Evolutionary conservation across 371 early-diverging fungal species (phyloP), one percentile per base, ranked within the genome.

Genomic region (Choanephora cucurbitarum): DNA sequence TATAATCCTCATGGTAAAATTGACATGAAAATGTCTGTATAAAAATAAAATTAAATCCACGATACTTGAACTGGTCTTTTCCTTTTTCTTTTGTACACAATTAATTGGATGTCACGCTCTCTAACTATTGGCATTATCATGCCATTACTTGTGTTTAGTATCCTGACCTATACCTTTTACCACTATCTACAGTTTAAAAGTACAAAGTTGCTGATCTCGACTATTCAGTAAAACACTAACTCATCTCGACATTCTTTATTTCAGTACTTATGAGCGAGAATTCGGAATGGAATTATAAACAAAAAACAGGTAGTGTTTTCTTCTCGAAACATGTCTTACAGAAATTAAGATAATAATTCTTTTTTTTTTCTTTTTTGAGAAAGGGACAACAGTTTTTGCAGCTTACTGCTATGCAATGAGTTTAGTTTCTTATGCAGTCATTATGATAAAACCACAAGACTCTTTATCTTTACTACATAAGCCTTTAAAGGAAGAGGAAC

Each of bases 1-100:
- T 99, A 99, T 71, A 64, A 78, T 7, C 98, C 98, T 21, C 90
- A 98, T 66, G 80, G 83, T 31, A 94, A 93, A 71, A 86, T 99
- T 43, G 87, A 85, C 40, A 99, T 99, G 99, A 80, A 88, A 19
- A 99, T 99, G 99, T 85, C 94, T 11, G 94, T 93, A 0, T 94
- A 84, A 72, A 13, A 22, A 49, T 1, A 34, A 40, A 24, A 51
- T 23, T 19, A 31, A 52, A n/a, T n/a, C n/a, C n/a, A n/a, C n/a
- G n/a, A n/a, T n/a, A n/a, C n/a, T n/a, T n/a, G n/a, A n/a, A n/a
- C n/a, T n/a, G n/a, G n/a, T 14, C n/a, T 34, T 34, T 44, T 22
- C 23, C n/a, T 24, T 23, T 24, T 14, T 17, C 34, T 34, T 37
- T 23, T 9, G 47, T 28, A 5, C 28, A 28, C 28, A 3, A 5